Evolutionary conservation across 352 stramenopile genomes (phyloP), one percentile per base, ranked within the genome.

Genomic region (Elongisporangium anandrum): DNA sequence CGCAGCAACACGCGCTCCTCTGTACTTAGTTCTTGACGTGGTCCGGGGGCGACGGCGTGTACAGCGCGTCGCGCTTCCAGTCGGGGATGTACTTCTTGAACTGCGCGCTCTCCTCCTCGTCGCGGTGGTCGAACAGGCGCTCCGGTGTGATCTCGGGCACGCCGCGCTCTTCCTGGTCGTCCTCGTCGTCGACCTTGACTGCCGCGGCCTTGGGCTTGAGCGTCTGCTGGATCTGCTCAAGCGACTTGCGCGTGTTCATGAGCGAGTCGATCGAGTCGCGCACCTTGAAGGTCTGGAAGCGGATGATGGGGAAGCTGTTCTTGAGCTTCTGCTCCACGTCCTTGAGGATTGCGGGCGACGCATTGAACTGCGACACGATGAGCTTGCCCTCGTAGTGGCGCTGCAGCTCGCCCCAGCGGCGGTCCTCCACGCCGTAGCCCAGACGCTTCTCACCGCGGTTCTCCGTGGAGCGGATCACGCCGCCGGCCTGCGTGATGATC

Each of bases 221-320:
- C 69, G 81, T 57, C 55, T 73, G 64, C 64, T 88, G 61, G 29
- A 87, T 73, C 57, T 82, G 65, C 50, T 85, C 70, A 2, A 92
- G 66, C 64, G 83, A 77, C 69, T 87, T 52, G 63, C 81, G 83
- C 62, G 81, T 92, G 70, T 92, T 92, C 79, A 92, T 90, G 47
- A 92, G 68, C 61, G 81, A 77, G 70, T 92, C 83, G 57, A 92
- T 69, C 48, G 83, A 79, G 72, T 93, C 81, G 63, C 81, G 79
- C 12, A 95, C 66, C 72, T 95, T 92, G 75, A 94, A 94, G 12
- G 85, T 92, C 72, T 88, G 69, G 73, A 92, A 94, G 70, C 85
- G 85, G 56, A 94, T 80, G 61, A 94, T 80, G 39, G 81, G 78
- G 70, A 92, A 92, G 65, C 70, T 85, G 68, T 92, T 88, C 77